Evolutionary conservation across 495 filamentous ascomycete species (phyloP).

Genomic region (Hypoxylon fuscum): DNA sequence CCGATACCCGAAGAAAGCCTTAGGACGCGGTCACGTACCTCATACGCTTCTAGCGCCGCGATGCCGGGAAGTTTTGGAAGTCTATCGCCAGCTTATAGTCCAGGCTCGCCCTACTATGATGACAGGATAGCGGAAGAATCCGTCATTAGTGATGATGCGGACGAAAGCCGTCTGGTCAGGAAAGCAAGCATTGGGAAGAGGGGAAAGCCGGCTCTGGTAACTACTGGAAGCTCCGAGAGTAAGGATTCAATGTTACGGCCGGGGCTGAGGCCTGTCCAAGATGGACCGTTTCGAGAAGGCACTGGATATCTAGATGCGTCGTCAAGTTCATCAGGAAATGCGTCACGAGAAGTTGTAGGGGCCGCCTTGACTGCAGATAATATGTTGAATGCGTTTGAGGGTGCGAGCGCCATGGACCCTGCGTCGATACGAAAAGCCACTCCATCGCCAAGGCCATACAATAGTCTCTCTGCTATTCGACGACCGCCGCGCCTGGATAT

Average conservation of each 20-base stretch:
- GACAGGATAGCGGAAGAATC: conserved; percentile 61
- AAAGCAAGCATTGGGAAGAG: conserved; percentile 81
- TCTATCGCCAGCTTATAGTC: conserved; percentile 52
- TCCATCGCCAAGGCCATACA: conserved; percentile 50
- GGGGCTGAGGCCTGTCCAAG: conserved; percentile 46
- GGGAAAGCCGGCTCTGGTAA: conserved; percentile 75
- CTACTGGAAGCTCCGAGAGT: conserved; percentile 52
- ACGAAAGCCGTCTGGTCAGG: conserved; percentile 73
- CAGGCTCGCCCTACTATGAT: conserved; percentile 54
- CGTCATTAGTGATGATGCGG: conserved; percentile 62
- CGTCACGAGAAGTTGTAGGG: conserved; percentile 34
- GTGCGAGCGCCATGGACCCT: conserved; percentile 53
- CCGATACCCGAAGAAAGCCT: conserved; percentile 87
- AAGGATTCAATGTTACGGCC: conserved; percentile 41
- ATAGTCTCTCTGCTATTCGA: conserved; percentile 61
- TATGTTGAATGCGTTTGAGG: conserved; percentile 56
- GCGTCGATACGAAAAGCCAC: conserved; percentile 40
- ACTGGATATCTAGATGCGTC: conserved; percentile 56
- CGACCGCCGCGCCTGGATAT: conserved; percentile 82
- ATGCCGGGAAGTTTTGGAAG: conserved; percentile 76
- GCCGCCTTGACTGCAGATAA: conserved; percentile 46
- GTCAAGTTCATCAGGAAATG: conserved; percentile 51
- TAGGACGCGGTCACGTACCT: conserved; percentile 68
- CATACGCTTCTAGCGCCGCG: conserved; percentile 82
- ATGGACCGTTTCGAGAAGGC: conserved; percentile 48